Evolutionary conservation across 352 stramenopile genomes (phyloP), one percentile per base, ranked within the genome.

Genomic region (Phytophthora melonis): DNA sequence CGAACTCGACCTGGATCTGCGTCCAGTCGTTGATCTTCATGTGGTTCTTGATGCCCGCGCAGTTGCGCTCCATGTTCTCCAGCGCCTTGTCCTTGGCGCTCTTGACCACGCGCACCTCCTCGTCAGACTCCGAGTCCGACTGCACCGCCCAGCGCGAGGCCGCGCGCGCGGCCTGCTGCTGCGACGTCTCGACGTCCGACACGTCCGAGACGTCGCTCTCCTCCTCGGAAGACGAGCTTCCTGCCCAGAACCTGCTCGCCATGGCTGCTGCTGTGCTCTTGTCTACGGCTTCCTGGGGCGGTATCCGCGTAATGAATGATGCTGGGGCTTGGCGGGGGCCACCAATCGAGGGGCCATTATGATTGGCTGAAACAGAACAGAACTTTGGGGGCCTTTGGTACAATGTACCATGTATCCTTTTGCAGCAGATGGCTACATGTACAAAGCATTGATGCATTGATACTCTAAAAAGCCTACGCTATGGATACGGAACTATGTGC

Each of bases 11-110:
- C 83, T 98, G 96, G 78, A 99, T 98, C 71, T 91, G 90, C 71
- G 90, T 96, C 89, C 97, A 99, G 84, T 99, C 96, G 65, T 97
- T 96, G 75, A 97, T 98, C 87, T 98, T 98, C 86, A 98, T 98
- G 77, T 92, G 84, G 76, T 98, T 98, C 66, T 86, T 87, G 64
- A 97, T 94, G 52, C 69, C 59, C 23, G 66, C 70, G 74, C 90
- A 97, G 34, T 81, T 75, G 63, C 83, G 86, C 58, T 94, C 86
- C 60, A 94, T 88, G 60, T 75, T 73, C 58, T 93, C 80, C 34
- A 97, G 84, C 56, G 94, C 88, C 63, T 96, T 95, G 72, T 98
- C 93, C 87, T 98, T 98, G 66, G 88, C 95, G 32, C 90, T 98
- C 85, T 98, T 98, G 60, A 99, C 97, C 61, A 99, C 97, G 72